Evolutionary conservation across 1,139 yeast genomes (phyloP).

Genomic region (Saccharomyces hybrid): DNA sequence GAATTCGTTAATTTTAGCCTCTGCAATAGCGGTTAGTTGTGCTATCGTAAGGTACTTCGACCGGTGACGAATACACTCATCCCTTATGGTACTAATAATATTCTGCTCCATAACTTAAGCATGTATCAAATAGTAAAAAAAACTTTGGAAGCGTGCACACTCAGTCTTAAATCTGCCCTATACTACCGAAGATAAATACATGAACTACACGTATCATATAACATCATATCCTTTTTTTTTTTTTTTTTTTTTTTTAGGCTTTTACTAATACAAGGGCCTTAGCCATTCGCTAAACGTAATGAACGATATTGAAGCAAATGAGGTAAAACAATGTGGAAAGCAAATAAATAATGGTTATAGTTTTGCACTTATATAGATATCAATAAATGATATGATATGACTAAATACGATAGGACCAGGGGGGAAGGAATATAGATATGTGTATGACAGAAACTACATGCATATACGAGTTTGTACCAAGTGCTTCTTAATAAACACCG

Average conservation of each 20-base stretch:
- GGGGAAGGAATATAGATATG: background rate
- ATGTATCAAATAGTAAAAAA: background rate
- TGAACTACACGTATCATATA: background rate
- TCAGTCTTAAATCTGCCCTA: background rate
- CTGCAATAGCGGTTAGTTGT: constrained; percentile 25
- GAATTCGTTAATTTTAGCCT: constrained; percentile 13
- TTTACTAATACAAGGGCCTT: background rate
- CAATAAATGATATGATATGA: background rate
- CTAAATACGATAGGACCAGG: background rate
- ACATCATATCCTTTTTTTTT: background rate
- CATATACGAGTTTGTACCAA: background rate
- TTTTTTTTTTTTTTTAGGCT: background rate
- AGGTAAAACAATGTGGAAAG: background rate
- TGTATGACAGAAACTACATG: background rate
- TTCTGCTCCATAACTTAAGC: background rate
- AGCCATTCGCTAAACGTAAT: background rate
- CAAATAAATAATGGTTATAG: background rate
- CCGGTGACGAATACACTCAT: constrained; percentile 9
- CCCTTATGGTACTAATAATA: background rate
- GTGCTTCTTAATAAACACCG: constrained; percentile 25
- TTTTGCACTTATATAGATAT: background rate
- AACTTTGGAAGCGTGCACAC: background rate
- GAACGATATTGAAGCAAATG: background rate
- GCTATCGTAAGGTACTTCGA: constrained; percentile 10
- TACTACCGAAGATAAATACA: background rate